Evolutionary conservation across 2,329 filamentous ascomycete genomes (phyloP).

Genomic region (Ophiostoma quercus): DNA sequence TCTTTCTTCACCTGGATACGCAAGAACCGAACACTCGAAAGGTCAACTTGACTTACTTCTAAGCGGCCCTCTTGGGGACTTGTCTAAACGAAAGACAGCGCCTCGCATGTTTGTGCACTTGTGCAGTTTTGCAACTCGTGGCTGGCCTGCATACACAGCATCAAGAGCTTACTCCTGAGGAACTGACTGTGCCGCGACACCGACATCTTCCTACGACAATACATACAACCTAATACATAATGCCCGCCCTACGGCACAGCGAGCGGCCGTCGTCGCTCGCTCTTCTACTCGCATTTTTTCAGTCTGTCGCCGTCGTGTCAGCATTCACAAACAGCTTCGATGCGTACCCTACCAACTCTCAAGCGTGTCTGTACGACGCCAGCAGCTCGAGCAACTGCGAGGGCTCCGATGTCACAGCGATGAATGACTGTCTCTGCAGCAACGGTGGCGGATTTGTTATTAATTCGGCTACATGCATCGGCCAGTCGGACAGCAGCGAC

Average conservation of each 20-base stretch:
- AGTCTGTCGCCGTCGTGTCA: neutral
- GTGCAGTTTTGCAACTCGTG: neutral
- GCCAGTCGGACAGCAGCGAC: slow-evolving; percentile 35
- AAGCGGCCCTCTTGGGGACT: neutral
- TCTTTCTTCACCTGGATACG: neutral
- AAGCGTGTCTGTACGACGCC: slow-evolving; percentile 42
- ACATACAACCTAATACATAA: neutral
- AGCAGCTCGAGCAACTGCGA: slow-evolving; percentile 40
- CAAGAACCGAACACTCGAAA: neutral
- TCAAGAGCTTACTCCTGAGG: neutral
- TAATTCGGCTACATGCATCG: slow-evolving; percentile 44
- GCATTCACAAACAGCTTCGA: slow-evolving; percentile 38
- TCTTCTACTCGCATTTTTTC: neutral
- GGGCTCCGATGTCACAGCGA: slow-evolving; percentile 36
- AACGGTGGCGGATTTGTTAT: slow-evolving; percentile 48
- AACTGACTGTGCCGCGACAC: neutral
- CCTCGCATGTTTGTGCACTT: neutral
- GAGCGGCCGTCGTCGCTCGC: neutral
- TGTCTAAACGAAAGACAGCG: neutral
- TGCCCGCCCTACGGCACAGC: neutral
- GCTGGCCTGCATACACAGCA: neutral
- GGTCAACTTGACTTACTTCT: neutral
- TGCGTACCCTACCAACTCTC: slow-evolving; percentile 40
- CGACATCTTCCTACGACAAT: neutral
- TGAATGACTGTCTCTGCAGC: slow-evolving; percentile 48